Base-by-base conservation (phyloP, 2,329 filamentous ascomycete genomes). In the Ceratocystis ficicola region DNA sequence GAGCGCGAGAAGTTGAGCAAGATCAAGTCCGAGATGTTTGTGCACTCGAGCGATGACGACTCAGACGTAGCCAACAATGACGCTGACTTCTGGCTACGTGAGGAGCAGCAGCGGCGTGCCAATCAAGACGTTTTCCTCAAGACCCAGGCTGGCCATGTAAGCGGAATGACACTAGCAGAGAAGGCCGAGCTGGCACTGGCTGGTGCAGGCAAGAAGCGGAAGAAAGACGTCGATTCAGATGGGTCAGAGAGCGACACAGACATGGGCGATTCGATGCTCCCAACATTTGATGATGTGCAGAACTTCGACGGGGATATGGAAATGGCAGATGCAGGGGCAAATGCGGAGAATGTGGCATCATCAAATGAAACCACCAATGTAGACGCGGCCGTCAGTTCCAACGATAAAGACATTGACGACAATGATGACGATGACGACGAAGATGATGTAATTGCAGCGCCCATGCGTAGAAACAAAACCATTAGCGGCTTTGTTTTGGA, bases 41-140 rank as follows among this genome's bases (percentile, higher is more conserved):
- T 99, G 63, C 83, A 87, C 67, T 86, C 87, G 46, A 90, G 88
- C 70, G 94, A 97, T 73, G 94, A 97, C 64, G 91, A 96, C 70
- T 86, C 83, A n/a, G 90, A 96, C 71, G 85, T 82, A 44, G 90
- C 91, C 60, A 83, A 84, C 66, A 83, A 89, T 17, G 79, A 80
- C 62, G 75, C 78, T 25, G 84, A 83, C 22, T 96, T 96, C 75
- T 96, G 93, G 75, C 85, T 81, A 1, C 80, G 83, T 17, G 92
- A 96, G 75, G 85, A 86, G 73, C 77, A 81, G 69, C 69, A 70
- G 64, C 44, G 71, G 30, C 62, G 50, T n/a, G 65, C 55, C n/a
- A 68, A 69, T 59, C 66, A 69, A 63, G 48, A 67, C 66, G 41
- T 28, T 41, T 66, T 61, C 32, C 63, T 63, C 55, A 67, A 64